Evolutionary conservation across 768 basidiomycete genomes (phyloP).

Genomic region (Boletus eberwhitei): DNA sequence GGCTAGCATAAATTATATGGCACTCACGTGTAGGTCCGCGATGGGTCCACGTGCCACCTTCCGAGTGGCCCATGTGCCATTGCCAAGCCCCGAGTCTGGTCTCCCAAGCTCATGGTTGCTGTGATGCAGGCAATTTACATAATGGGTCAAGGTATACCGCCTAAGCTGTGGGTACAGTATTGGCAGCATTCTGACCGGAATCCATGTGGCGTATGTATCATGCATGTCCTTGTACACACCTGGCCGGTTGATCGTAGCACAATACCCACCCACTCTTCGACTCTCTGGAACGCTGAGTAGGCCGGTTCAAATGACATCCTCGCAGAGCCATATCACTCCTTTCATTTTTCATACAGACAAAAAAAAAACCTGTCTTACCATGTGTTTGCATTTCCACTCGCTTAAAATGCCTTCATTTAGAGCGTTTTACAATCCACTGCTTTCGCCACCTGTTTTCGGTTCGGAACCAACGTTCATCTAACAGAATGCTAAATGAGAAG

Average conservation of each 20-base stretch:
- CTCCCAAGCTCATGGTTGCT: neutral
- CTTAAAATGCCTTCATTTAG: neutral
- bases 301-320: neutral
- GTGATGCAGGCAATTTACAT: neutral
- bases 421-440: neutral
- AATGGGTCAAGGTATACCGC: neutral
- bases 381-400: neutral
- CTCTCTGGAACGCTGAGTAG: neutral
- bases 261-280: neutral
- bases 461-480: neutral
- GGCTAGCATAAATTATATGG: too few relatives aligned
- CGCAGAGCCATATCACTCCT: too few relatives aligned
- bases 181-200: neutral
- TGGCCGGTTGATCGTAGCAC: too few relatives aligned
- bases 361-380: neutral
- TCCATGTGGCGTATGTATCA: too few relatives aligned
- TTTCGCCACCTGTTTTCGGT: neutral
- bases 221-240: neutral
- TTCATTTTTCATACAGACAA: neutral
- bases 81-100: neutral
- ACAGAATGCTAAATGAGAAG: neutral
- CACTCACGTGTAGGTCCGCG: neutral
- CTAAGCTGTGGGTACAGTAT: neutral
- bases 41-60: neutral
- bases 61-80: too few relatives aligned